Conservation (phyloP, 2,329 filamentous ascomycete species). For the Pseudophaeomoniella oleicola region DNA sequence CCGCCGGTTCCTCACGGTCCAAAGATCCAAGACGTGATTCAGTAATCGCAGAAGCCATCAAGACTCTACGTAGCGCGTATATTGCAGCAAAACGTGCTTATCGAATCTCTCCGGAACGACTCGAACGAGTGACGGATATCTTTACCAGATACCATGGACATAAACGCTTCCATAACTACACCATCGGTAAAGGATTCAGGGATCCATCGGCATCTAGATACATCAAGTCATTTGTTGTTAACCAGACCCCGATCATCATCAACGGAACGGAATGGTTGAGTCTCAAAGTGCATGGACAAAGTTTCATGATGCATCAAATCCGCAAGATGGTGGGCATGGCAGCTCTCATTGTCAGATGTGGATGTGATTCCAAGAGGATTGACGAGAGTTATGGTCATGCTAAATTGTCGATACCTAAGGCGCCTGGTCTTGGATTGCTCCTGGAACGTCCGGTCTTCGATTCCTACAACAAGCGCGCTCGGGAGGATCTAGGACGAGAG, state of each 20-base stretch:
- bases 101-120: constrained; percentile 58
- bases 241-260: constrained; percentile 64
- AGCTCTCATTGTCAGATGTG: constrained; percentile 69
- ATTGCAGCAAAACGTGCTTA: constrained; percentile 71
- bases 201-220: constrained; percentile 78
- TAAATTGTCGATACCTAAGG: constrained; percentile 82
- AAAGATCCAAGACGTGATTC: constrained; percentile 7
- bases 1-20: constrained; percentile 3
- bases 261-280: constrained; percentile 90
- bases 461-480: constrained; percentile 65
- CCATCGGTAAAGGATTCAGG: constrained; percentile 66
- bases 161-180: constrained; percentile 94
- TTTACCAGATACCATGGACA: constrained; percentile 70
- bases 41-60: constrained; percentile 51
- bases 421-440: constrained; percentile 72
- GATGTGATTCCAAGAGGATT: constrained; percentile 58
- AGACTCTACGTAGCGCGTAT: constrained; percentile 68
- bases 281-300: constrained; percentile 90
- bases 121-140: constrained; percentile 60
- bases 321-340: constrained; percentile 97
- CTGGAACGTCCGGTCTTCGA: constrained; percentile 88
- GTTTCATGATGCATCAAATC: constrained; percentile 99
- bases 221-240: constrained; percentile 83
- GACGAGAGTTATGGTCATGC: constrained; percentile 55
- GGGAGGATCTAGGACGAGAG: constrained; percentile 46